Conservation (phyloP, 2,329 filamentous ascomycete species). For the Cladosporium halotolerans region DNA sequence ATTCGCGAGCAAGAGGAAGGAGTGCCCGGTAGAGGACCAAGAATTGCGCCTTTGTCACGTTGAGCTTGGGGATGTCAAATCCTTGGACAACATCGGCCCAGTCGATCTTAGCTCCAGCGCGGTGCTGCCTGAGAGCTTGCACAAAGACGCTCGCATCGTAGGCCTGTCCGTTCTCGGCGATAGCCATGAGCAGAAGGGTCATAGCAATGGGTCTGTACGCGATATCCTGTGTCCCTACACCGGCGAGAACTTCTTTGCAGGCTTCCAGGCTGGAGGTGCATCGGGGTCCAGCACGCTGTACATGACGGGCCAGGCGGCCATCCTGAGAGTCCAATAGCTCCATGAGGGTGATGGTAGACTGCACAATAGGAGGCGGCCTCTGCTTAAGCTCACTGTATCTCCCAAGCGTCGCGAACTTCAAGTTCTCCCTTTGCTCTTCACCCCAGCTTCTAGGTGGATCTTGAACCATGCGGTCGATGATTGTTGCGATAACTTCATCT, state of each 20-base stretch:
- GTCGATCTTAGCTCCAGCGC: conserved; percentile 51
- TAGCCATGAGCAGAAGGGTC: conserved; percentile 66
- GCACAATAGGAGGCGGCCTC: conserved; percentile 62
- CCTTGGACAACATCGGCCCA: conserved; percentile 66
- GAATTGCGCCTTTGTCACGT: conserved; percentile 74
- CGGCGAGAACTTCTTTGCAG: conserved; percentile 53
- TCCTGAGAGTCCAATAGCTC: conserved; percentile 57
- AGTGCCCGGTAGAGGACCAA: conserved; percentile 73
- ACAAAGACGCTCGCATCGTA: conserved; percentile 64
- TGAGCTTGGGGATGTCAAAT: conserved; percentile 74
- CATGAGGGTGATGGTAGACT: conserved; percentile 63
- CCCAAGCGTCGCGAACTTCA: conserved; percentile 57
- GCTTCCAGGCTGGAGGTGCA: conserved; percentile 71
- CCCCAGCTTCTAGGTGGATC: conserved; percentile 83
- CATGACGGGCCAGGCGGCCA: conserved; percentile 54
- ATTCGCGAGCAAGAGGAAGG: conserved; percentile 60
- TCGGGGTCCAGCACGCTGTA: conserved; percentile 68
- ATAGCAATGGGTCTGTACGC: conserved; percentile 76
- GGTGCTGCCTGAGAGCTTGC: conserved; percentile 50
- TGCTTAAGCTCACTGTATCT: conserved; percentile 58
- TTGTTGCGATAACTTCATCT: conserved; percentile 64
- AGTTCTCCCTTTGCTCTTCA: conserved; percentile 64
- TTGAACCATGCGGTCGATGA: conserved; percentile 81
- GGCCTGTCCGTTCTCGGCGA: conserved; percentile 54
- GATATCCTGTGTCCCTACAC: conserved; percentile 57